A percentile compares a stretch with the other conserved stretches of the same genome.
These are phyloP conservation scores for Ilyonectria robusta DNA, from an alignment of 2,329 filamentous ascomycete genomes.

Conservation along the genomic window DNA sequence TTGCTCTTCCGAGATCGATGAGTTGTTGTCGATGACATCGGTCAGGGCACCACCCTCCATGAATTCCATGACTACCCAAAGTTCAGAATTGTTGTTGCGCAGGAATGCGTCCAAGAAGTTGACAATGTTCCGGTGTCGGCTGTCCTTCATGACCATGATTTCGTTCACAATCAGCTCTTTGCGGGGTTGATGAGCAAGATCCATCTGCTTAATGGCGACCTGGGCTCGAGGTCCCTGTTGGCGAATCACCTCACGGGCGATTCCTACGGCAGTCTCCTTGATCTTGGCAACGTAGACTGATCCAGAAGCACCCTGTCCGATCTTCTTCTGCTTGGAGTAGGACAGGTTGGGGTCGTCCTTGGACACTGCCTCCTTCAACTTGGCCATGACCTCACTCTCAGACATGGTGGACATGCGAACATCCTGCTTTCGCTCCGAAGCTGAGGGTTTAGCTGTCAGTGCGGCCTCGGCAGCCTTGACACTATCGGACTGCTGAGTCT, in stretches of 20 bases:
- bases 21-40: conserved; percentile 98
- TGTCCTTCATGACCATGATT: conserved; percentile 99
- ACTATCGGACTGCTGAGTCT: conserved; percentile 70
- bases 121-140: conserved; percentile 97
- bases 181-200: conserved; percentile 94
- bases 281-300: conserved; percentile 98
- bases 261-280: conserved; percentile 89
- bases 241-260: conserved; percentile 83
- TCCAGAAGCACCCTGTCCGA: conserved; percentile 96
- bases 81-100: conserved; percentile 91
- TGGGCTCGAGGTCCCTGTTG: conserved; percentile 86
- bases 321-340: conserved; percentile 99
- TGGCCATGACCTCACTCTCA: conserved; percentile 96
- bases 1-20: conserved; percentile 93
- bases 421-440: conserved; percentile 86
- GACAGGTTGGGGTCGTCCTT: conserved; percentile 95
- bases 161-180: conserved; percentile 99
- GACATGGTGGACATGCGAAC: conserved; percentile 99
- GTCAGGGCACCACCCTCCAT: conserved; percentile 99
- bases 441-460: conserved; percentile 83
- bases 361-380: conserved; percentile 92
- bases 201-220: conserved; percentile 99
- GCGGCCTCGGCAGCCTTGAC: conserved; percentile 93
- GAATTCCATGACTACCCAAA: conserved; percentile 99
- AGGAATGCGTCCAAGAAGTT: conserved; percentile 98